Base-by-base conservation (phyloP, 2,329 filamentous ascomycete species). In the Neonectria coccinea region DNA sequence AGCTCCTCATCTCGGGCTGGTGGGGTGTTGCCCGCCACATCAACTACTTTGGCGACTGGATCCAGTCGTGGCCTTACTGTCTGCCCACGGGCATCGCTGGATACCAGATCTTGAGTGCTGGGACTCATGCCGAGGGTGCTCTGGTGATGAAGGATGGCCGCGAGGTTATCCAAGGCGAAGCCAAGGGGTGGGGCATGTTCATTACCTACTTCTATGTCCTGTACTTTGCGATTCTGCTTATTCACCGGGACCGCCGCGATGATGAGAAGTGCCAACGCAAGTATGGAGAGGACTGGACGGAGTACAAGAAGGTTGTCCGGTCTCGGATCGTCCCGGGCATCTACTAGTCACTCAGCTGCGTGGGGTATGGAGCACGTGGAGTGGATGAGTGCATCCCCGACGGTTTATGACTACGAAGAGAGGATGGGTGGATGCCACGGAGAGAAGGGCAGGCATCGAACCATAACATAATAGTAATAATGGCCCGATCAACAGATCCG, bases 31-130 rank as follows among this genome's bases (percentile, higher is more conserved):
- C 94, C 0, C 89, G 95, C 45, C 95, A 98, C 80, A 95, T 97
- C 85, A 98, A 97, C 83, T 97, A 98, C 80, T 81, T 97, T 1
- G 95, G 94, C 56, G 95, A 98, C 81, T 97, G 94, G 94, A 85
- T 96, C 70, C 94, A 97, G 88, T 88, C 91, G 9, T 97, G 93
- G 93, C 89, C 93, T 0, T 97, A 96, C 80, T 93, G 89, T 69
- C 84, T 97, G 47, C 94, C 95, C 1, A 97, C 94, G 1, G 92
- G 92, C 1, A 78, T 97, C 64, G 91, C 94, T 0, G 94, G 94
- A 12, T 97, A 95, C 77, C 83, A 90, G 44, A 89, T 97, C 55
- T 83, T 90, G 18, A 82, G 86, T 3, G 83, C 84, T 1, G 86
- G 85, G 18, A 80, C 82, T 8, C 72, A 79, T n/a, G 81, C 81